Evolutionary conservation across 768 basidiomycete species (phyloP), one percentile per base, ranked within the genome.

Genomic region (Infundibulicybe gibba): DNA sequence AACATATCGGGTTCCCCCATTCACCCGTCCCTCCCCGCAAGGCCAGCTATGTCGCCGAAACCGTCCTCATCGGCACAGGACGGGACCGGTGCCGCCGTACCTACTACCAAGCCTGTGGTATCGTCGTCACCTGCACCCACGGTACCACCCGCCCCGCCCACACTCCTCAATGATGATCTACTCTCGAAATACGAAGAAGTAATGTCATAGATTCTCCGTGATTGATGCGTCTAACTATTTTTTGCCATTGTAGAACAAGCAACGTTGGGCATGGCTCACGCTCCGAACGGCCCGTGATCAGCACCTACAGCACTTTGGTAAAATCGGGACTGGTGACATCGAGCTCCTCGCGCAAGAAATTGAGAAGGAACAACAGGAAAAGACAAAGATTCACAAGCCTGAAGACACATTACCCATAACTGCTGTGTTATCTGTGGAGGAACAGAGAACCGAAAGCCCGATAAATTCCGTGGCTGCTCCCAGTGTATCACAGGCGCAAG

Each of bases 281-380:
- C 74, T 93, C 49, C 85, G 90, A 15, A 76, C 80, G 35, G 81
- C 87, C 45, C 84, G 90, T 32, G 83, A 88, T 53, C 75, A 76
- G 49, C 69, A 91, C 61, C 61, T 91, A 34, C 79, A 83, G 51
- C 81, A 89, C 54, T 92, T 93, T 53, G 77, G 82, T n/a, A 85
- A 81, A 68, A 90, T 91, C 50, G 88, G 87, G 14, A 81, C 81
- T 5, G 89, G 87, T 6, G 88, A 92, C 50, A 68, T 94, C 50
- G 74, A 75, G 41, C 54, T 71, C 14, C 73, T 80, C 32, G 64
- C 64, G 6, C 63, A 69, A 40, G 77, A 76, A 56, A 79, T 80
- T 45, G 77, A 79, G 51, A 73, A 69, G 42, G 70, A 71, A 46
- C 69, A 75, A 52, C 59, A 64, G 16, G 74, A 71, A 52, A 65